These are phyloP conservation scores for Sarocladiaceae sp. DNA, from an alignment of 2,329 filamentous ascomycete species.

Conservation along the genomic window DNA sequence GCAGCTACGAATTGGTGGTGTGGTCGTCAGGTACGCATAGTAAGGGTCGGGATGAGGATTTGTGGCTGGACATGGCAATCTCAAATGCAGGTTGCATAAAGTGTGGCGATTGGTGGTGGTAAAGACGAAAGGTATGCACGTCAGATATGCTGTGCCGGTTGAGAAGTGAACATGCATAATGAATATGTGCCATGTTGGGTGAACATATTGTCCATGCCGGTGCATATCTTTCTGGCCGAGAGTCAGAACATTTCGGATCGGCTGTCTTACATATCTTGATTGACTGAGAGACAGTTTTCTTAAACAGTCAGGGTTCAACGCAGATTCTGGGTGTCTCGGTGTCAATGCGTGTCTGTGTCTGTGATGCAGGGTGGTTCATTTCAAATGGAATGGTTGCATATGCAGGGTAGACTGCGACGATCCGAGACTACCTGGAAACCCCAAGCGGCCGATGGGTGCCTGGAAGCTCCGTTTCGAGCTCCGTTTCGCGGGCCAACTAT, in stretches of 20 bases:
- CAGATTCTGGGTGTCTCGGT: too few relatives aligned
- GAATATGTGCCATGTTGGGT: neutral
- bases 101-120: neutral
- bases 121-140: neutral
- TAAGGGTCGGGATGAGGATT: too few relatives aligned
- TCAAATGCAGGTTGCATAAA: neutral
- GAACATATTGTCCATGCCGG: neutral
- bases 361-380: too few relatives aligned
- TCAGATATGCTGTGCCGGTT: neutral
- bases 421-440: too few relatives aligned
- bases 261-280: neutral
- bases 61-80: neutral
- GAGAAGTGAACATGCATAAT: neutral
- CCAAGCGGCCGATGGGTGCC: too few relatives aligned
- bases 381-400: too few relatives aligned
- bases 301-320: neutral
- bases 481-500: too few relatives aligned
- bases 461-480: too few relatives aligned
- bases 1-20: neutral
- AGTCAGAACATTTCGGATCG: neutral
- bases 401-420: too few relatives aligned
- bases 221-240: neutral
- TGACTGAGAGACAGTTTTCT: neutral
- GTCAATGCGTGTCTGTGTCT: too few relatives aligned
- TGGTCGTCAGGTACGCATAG: too few relatives aligned